Evolutionary conservation across 768 basidiomycete species (phyloP), one percentile per base, ranked within the genome.

Genomic region (Phylloporus rhodoxanthus): DNA sequence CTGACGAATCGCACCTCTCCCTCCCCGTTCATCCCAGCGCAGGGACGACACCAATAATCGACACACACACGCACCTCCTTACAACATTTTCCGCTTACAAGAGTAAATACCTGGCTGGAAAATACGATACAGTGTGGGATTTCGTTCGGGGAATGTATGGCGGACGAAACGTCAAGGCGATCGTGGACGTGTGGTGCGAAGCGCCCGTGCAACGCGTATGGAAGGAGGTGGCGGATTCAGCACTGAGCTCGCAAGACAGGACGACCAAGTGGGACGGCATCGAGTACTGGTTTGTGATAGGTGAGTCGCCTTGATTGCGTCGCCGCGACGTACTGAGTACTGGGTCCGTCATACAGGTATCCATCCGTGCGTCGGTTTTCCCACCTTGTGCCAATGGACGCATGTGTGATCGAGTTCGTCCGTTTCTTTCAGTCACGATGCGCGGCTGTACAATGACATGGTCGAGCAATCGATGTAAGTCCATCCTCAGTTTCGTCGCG

Each of bases 161-260:
- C 1, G 78, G 69, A 9, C 75, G 76, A 25, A 75, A 75, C 32
- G 80, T 91, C 4, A 70, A 79, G 45, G 76, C 81, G 5, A 74
- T 92, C 46, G 81, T 93, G 6, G 91, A 93, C 56, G 91, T 93
- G 2, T 93, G 87, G 85, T 93, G 91, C 56, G 91, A 91, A 59
- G 85, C 85, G 0, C 85, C 89, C 0, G 80, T 88, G 13, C 70
- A 70, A 52, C 69, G 54, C 29, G 52, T 47, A 1, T 91, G 87
- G 87, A 78, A 71, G 57, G 84, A 84, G 52, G 71, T 87, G 38
- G 89, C 89, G 1, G 84, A 89, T 64, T 80, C 82, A 1, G 85
- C 86, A 2, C 25, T 83, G 50, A 73, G 70, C 0, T 63, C 66
- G 26, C 72, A 78, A 47, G 76, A 77, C 43, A 68, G 80, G 53